Base-by-base conservation (phyloP, 2,329 filamentous ascomycete species). In the Aureobasidium sp. region DNA sequence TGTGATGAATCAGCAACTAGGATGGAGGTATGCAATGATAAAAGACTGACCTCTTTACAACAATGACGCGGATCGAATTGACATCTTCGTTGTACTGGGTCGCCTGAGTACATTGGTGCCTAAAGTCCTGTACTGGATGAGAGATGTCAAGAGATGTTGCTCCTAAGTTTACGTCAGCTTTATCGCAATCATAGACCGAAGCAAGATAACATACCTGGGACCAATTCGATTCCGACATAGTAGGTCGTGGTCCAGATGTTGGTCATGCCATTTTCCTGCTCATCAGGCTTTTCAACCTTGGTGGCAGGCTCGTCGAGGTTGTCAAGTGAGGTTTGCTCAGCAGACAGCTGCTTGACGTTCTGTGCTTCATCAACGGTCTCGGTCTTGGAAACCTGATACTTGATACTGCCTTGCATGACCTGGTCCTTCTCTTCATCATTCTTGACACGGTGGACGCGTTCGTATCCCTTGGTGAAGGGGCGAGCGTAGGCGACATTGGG, bases 391-490 rank as follows among this genome's bases (percentile, higher is more conserved):
- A 83, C 75, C 76, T 87, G 81, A 78, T 80, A 86, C 42, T 83
- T 76, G 39, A 85, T 78, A 48, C 79, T 83, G 33, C 87, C 87
- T 67, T 82, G 81, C 42, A 85, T 81, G 31, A 87, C 82, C 59
- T 81, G 79, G 27, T 85, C 81, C 45, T 85, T 77, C 66, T 90
- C 82, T 48, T 84, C 78, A 45, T 86, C 83, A 44, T 75, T 81
- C 62, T 78, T 78, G 72, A 85, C 93, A 49, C 80, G 80, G 74
- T 97, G 92, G 3, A 85, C 81, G 64, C 94, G 85, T 68, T 96
- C 89, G 71, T 95, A 96, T 3, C 90, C 90, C 73, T 97, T 96
- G 69, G 91, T 93, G 79, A 92, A 99, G 0, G 92, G 89, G 68
- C 94, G 91, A 0, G 94, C 92, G 27, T 96, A 79, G 39, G 86